phyloP scores from a whole-genome alignment of 1,284 basidiomycete species.

The Leccinum huronense region DNA sequence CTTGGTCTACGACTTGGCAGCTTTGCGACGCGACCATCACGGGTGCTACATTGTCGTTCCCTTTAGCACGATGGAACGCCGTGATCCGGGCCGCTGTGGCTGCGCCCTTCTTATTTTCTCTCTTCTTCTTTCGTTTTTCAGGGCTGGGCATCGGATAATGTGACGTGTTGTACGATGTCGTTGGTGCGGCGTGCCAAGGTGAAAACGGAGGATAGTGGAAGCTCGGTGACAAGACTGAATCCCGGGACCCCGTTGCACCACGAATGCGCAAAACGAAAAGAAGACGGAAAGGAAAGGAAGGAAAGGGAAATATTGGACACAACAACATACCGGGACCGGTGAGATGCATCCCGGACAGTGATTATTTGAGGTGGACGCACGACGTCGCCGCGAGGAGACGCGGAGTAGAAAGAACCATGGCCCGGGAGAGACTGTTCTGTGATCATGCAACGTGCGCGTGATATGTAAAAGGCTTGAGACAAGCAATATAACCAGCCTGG shows the following conservation, averaged over 20 bases:
- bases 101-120: not conserved
- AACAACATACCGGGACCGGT: not conserved
- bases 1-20: not conserved
- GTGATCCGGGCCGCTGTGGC: not conserved
- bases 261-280: not conserved
- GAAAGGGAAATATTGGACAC: not conserved
- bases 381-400: conserved; percentile 13
- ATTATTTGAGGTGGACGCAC: not conserved
- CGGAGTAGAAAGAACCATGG: not conserved
- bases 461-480: not conserved
- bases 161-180: not conserved
- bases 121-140: not conserved
- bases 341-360: not conserved
- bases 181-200: not conserved
- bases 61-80: not conserved
- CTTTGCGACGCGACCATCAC: not conserved
- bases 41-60: not conserved
- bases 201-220: not conserved
- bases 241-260: not conserved
- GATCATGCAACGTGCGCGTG: not conserved
- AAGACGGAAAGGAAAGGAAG: not conserved
- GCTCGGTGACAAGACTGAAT: not conserved
- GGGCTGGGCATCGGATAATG: not conserved
- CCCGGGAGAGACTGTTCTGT: not conserved
- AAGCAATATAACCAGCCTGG: conserved; percentile 1